Evolutionary conservation across 805 yeast genomes (phyloP).

Genomic region (Kluyveromyces dobzhanskii): DNA sequence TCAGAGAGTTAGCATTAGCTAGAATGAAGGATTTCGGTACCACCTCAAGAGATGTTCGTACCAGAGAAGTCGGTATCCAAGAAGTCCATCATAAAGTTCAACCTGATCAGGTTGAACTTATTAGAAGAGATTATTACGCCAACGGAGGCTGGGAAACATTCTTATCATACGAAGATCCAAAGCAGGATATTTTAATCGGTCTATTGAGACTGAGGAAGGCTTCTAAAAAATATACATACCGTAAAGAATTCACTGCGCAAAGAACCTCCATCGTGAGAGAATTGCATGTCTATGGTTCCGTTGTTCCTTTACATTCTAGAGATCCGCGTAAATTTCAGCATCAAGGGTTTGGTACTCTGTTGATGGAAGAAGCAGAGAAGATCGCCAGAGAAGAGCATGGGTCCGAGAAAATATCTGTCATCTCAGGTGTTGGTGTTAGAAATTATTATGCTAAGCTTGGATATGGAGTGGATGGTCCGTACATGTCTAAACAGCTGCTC

Average conservation of each 20-base stretch:
- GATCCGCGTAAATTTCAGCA: conserved; percentile 98
- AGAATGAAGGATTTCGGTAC: conserved; percentile 98
- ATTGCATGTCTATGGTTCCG: conserved; percentile 94
- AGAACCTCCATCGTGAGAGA: conserved; percentile 94
- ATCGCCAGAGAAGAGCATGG: conserved; percentile 95
- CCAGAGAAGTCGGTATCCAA: conserved; percentile 97
- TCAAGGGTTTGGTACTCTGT: conserved; percentile 94
- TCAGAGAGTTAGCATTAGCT: conserved; percentile 90
- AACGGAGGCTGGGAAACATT: conserved; percentile 99
- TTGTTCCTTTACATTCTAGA: conserved; percentile 90
- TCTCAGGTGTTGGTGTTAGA: conserved; percentile 95
- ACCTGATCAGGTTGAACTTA: conserved; percentile 94
- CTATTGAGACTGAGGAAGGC: conserved; percentile 82
- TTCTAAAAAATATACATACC: conserved; percentile 76
- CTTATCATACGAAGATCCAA: conserved; percentile 91
- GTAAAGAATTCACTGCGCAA: conserved; percentile 78
- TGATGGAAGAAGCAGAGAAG: conserved; percentile 98
- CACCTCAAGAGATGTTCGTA: conserved; percentile 89
- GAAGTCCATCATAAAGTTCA: conserved; percentile 95
- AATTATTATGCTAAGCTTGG: conserved; percentile 92
- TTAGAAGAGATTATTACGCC: conserved; percentile 92
- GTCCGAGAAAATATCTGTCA: conserved; percentile 81
- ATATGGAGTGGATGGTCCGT: conserved; percentile 89
- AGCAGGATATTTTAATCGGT: conserved; percentile 91
- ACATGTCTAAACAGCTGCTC: conserved; percentile 67